Evolutionary conservation across 305 asterid genomes (phyloP).

Genomic region (Euphrasia arctica): DNA sequence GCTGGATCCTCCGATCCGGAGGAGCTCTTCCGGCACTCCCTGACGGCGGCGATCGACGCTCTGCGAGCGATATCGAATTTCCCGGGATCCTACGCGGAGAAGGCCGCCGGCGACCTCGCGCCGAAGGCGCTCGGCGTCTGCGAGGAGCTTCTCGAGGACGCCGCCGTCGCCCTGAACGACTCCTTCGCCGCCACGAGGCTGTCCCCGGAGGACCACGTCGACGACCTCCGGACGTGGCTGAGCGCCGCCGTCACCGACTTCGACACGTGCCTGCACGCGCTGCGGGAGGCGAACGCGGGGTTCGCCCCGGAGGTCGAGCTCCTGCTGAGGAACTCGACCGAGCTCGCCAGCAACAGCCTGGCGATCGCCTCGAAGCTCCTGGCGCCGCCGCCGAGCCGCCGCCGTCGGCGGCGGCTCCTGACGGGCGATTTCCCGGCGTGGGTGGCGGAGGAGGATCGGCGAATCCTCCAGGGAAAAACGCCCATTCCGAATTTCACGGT

Average conservation of each 20-base stretch:
- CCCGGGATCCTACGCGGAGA: neutral
- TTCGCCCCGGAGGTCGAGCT: conserved; percentile 32
- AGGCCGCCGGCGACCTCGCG: neutral
- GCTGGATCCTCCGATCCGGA: neutral
- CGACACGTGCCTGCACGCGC: conserved; percentile 68
- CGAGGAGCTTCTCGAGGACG: conserved; percentile 30
- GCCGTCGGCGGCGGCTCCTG: neutral
- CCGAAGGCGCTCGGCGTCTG: neutral
- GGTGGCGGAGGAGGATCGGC: conserved; percentile 41
- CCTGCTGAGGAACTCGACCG: conserved; percentile 52
- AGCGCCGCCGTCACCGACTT: conserved; percentile 57
- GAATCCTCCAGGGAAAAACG: conserved; percentile 42
- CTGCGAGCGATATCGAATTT: neutral
- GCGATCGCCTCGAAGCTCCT: conserved; percentile 61
- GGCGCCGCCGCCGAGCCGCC: conserved; percentile 34
- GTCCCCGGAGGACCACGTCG: conserved; percentile 23
- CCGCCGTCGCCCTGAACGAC: conserved; percentile 50
- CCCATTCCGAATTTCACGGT: conserved; percentile 45
- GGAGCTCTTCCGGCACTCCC: neutral
- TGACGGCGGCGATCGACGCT: neutral
- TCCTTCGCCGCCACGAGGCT: conserved; percentile 23
- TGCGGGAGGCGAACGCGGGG: conserved; percentile 51
- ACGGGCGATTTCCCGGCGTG: conserved; percentile 35
- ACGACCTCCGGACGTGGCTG: conserved; percentile 63
- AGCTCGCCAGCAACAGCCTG: conserved; percentile 59